Evolutionary conservation across 2,329 filamentous ascomycete species (phyloP), one percentile per base, ranked within the genome.

Genomic region (Aspergillus novoparasiticus): DNA sequence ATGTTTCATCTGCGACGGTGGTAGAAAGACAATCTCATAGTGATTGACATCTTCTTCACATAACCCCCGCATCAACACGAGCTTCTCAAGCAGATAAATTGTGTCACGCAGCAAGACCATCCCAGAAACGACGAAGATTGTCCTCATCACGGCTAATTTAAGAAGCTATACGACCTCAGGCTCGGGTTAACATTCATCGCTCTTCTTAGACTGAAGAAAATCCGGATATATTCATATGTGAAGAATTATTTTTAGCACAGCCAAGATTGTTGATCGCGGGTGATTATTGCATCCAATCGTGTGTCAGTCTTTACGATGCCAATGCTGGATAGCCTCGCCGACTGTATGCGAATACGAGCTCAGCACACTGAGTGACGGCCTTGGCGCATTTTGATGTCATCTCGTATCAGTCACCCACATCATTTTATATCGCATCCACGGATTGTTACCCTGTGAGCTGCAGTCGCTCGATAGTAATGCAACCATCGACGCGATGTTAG

Each of bases 1-100:
- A 50, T 50, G 14, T 30, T 11, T 16, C 16, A 28, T 16, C 1
- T n/a, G 14, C 21, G 6, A 16, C 1, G 16, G 10, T 4, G 32
- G 5, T 34, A 4, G 1, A 34, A 12, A 1, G 32, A 12, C 1
- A 4, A 5, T 12, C 0, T 1, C 32, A 34, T 34, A 1, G 1
- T 34, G 0, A 12, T 34, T 12, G 1, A 1, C 32, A 34, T 34
- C 0, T 34, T 34, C 34, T 6, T 36, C 34, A 8, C 34, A 36
- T 36, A 16, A 14, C 1, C 34, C 34, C 34, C 5, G 1, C 12
- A 36, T 36, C 0, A 36, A 36, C 16, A 50, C 46, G 46, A 50
- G 46, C 6, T 28, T 4, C n/a, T 30, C 26, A 19, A 28, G 23
- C 3, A 3, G 11, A 9, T n/a, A 6, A 32, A 9, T 12, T 30